phyloP scores from a whole-genome alignment of 2,329 filamentous ascomycete genomes.

The Boeremia lycopersici region DNA sequence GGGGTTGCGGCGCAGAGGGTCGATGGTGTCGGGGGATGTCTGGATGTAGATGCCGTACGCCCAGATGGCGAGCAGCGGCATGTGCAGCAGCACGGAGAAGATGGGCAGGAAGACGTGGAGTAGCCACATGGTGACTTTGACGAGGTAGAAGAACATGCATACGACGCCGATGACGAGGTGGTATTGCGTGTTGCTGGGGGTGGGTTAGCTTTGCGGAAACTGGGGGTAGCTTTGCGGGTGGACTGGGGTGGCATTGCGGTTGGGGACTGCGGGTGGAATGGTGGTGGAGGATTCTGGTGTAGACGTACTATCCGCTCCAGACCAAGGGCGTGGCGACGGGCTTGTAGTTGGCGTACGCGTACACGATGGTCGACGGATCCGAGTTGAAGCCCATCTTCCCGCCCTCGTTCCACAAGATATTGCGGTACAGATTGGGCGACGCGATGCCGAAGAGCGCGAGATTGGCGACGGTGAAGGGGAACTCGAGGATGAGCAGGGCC shows the following conservation, averaged over 20 bases:
- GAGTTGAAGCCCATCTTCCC: conserved; percentile 75
- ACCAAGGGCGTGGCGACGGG: conserved; percentile 68
- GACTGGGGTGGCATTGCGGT: too few species aligned
- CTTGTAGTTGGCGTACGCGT: conserved; percentile 74
- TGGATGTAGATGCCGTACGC: conserved; percentile 71
- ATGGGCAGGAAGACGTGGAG: conserved; percentile 74
- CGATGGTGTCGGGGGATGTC: conserved; percentile 73
- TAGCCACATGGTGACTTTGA: conserved; percentile 71
- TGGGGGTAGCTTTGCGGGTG: too few species aligned
- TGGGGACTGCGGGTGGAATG: too few species aligned
- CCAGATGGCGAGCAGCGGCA: conserved; percentile 66
- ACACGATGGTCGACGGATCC: conserved; percentile 70
- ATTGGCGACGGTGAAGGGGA: conserved; percentile 67
- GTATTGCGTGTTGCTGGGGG: conserved; percentile 70
- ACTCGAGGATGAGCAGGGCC: conserved; percentile 68
- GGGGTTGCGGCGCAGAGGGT: conserved; percentile 65
- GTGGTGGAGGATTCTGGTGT: too few species aligned
- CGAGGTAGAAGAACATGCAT: conserved; percentile 75
- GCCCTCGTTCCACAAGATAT: conserved; percentile 75
- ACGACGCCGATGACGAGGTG: conserved; percentile 79
- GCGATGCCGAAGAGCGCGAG: conserved; percentile 76
- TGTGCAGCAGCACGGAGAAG: conserved; percentile 64
- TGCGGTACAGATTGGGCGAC: conserved; percentile 74
- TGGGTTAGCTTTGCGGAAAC: background rate
- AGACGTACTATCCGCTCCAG: conserved; percentile 73